Percentiles rank a stretch among this genome's conserved stretches.
These are phyloP conservation scores for Abelmoschus esculentus DNA, from an alignment of 345 rosid genomes.

Conservation along the genomic window DNA sequence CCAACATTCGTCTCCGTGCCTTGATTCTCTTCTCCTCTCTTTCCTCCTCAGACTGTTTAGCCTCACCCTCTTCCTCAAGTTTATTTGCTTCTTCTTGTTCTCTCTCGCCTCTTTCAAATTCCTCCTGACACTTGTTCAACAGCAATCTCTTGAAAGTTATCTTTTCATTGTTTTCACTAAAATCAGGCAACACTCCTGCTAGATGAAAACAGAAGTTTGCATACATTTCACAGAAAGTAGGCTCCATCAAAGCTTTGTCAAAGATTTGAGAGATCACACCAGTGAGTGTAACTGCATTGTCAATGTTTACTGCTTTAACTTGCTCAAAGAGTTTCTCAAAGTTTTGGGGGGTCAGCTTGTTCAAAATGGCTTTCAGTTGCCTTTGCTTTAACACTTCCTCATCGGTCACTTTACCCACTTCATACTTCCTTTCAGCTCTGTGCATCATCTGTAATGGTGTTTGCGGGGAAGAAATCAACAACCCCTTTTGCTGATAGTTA, in stretches of 20 bases:
- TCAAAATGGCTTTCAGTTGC: conserved; percentile 77
- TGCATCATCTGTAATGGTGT: conserved; percentile 83
- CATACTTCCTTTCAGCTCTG: conserved; percentile 85
- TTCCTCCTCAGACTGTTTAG: conserved; percentile 61
- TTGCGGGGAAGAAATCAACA: conserved; percentile 78
- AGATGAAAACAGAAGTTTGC: conserved; percentile 70
- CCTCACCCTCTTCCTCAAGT: conserved; percentile 72
- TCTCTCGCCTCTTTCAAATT: conserved; percentile 87
- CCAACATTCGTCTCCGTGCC: conserved; percentile 88
- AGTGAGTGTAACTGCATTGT: conserved; percentile 60
- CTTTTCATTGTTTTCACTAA: conserved; percentile 60
- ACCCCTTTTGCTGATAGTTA: conserved; percentile 59
- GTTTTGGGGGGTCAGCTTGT: conserved; percentile 96
- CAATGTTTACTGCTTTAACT: conserved; percentile 79
- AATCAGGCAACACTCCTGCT: conserved; percentile 66
- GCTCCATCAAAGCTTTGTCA: conserved; percentile 97
- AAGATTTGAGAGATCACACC: conserved; percentile 90
- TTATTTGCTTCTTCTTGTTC: conserved; percentile 94
- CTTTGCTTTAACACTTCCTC: conserved; percentile 86
- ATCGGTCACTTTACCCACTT: conserved; percentile 70
- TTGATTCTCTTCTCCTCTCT: conserved; percentile 82
- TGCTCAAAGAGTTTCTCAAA: conserved; percentile 88
- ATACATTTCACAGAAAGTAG: conserved; percentile 97
- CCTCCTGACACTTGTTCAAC: conserved; percentile 92
- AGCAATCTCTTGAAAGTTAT: conserved; percentile 83